These are phyloP conservation scores for Sarcodon aspratus DNA, from an alignment of 768 basidiomycete genomes.

Conservation along the genomic window DNA sequence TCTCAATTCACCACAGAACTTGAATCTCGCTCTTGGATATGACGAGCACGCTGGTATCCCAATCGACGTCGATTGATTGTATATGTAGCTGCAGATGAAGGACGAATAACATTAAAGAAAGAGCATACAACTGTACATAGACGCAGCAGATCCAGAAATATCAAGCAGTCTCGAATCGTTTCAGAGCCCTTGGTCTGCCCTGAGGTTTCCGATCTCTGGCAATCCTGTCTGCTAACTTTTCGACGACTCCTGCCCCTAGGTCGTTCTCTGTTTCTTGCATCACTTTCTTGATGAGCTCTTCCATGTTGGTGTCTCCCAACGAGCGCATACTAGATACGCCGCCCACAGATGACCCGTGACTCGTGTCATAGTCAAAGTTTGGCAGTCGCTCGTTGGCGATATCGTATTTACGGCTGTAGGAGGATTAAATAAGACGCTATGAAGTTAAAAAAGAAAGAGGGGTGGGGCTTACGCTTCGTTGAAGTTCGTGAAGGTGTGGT, in stretches of 20 bases:
- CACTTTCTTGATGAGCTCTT: conserved; percentile 50
- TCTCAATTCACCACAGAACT: conserved; percentile 40
- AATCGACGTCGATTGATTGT: conserved; percentile 8
- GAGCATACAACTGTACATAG: neutral
- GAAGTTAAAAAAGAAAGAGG: conserved; percentile 1
- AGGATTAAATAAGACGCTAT: neutral
- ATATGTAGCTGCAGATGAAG: neutral
- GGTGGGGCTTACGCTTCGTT: conserved; percentile 54
- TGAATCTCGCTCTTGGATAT: conserved; percentile 83
- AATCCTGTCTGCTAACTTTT: conserved; percentile 51
- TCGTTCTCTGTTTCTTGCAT: conserved; percentile 39
- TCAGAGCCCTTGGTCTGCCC: conserved; percentile 40
- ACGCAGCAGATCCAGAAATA: neutral
- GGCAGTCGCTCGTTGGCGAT: conserved; percentile 69
- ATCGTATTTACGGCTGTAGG: conserved; percentile 55
- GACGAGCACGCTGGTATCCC: conserved; percentile 80
- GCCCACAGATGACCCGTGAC: conserved; percentile 27
- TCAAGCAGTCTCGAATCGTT: conserved; percentile 51
- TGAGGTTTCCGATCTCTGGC: conserved; percentile 36
- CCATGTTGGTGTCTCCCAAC: conserved; percentile 35
- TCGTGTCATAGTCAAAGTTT: conserved; percentile 27
- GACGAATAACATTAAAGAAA: neutral
- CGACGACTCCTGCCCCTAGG: conserved; percentile 36
- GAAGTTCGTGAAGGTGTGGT: conserved; percentile 59
- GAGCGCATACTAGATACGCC: conserved; percentile 49